Evolutionary conservation across 176 grass and related monocot genomes (phyloP), one percentile per base, ranked within the genome.

Genomic region (Dendrocalamus sinicus): DNA sequence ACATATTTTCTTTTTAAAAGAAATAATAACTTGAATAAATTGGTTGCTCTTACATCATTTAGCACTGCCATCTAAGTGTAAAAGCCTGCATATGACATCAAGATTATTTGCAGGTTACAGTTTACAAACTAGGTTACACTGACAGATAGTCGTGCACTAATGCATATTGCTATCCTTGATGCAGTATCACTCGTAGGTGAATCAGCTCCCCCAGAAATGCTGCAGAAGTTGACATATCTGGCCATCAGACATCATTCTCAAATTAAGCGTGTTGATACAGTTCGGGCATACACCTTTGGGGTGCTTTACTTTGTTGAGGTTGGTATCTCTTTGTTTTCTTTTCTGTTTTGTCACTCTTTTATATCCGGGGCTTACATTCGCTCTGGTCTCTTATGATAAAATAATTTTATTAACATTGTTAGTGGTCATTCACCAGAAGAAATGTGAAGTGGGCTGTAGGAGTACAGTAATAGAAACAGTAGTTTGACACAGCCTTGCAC

Each of bases 221-320:
- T 97, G 77, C 94, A 97, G 75, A 97, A 97, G 72, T 87, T 97
- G 73, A 95, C 95, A 50, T 97, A 95, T 80, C 89, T 95, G 80
- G 82, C 92, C 17, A 88, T 97, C 7, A 94, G 92, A 71, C 86
- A 95, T 67, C 59, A 91, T 69, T 37, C 84, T 87, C 81, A 92
- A 84, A 97, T 97, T 83, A 91, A 97, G 82, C 90, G 92, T 61
- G 92, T 97, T 19, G 92, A 97, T 81, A 97, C 92, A 40, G 92
- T 97, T 79, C 88, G 92, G 40, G 92, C 92, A 66, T 97, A 97
- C 57, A 97, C 95, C 45, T 97, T 97, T 82, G 95, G 95, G 10
- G 90, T 92, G 59, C 95, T 94, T 88, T 97, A 94, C 81, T 97
- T 97, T 86, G 92, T 97, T 58, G 95, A 97, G 90, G 92, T 97